Percentiles rank a stretch among this genome's conserved stretches.
Evolutionary conservation across 139 green algal species (phyloP).

Genomic region (Tetraselmis chui): DNA sequence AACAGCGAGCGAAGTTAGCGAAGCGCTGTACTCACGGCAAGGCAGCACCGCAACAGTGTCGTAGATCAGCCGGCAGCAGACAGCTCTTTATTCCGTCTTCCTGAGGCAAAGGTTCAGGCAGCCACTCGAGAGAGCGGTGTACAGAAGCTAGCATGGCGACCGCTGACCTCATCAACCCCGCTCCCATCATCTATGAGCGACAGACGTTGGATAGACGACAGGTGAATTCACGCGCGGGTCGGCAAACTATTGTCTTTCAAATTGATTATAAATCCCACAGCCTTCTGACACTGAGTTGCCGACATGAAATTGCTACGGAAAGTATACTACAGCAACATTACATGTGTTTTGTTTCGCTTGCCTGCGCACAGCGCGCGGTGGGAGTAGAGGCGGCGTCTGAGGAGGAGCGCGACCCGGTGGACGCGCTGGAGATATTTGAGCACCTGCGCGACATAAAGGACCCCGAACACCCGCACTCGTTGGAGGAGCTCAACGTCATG

Average conservation of each 20-base stretch:
- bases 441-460: slow-evolving; percentile 91
- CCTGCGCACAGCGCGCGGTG: not conserved
- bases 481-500: slow-evolving; percentile 94
- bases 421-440: slow-evolving; percentile 58
- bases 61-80: not conserved
- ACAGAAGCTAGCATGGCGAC: not conserved
- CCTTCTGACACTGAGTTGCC: not conserved
- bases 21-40: no score
- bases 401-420: slow-evolving; percentile 61
- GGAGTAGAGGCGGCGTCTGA: not conserved
- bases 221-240: not conserved
- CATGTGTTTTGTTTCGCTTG: slow-evolving; percentile 1
- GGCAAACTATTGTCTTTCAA: not conserved
- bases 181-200: slow-evolving; percentile 51
- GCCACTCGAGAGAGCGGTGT: no score
- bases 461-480: slow-evolving; percentile 93
- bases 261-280: not conserved
- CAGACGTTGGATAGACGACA: slow-evolving; percentile 15
- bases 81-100: not conserved
- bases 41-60: no score
- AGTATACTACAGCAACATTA: not conserved
- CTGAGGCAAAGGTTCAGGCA: no score
- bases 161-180: slow-evolving; percentile 64
- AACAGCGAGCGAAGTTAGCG: no score
- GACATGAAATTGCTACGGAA: not conserved